Evolutionary conservation across 1,284 basidiomycete genomes (phyloP).

Genomic region (Apiotrichum akiyoshidainum): DNA sequence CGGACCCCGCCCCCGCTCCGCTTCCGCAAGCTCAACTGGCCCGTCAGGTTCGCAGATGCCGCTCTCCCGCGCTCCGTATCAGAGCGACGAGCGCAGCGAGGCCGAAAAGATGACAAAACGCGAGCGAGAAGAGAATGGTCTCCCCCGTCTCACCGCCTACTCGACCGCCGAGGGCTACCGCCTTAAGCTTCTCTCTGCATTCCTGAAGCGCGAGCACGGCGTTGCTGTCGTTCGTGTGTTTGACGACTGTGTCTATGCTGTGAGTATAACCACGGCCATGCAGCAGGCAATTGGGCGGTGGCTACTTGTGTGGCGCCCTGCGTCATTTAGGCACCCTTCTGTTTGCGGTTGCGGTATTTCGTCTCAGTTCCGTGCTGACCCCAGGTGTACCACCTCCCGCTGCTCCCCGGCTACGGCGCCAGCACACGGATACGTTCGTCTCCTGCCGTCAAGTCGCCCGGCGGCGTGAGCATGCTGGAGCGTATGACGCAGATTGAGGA

Average conservation of each 20-base stretch:
- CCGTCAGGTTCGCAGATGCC: background rate
- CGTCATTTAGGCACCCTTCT: no score
- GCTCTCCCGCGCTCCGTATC: background rate
- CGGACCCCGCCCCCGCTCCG: slow-evolving; percentile 15
- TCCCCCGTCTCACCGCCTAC: slow-evolving; percentile 77
- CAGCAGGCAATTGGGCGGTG: no score
- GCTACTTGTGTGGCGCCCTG: no score
- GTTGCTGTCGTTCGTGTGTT: slow-evolving; percentile 77
- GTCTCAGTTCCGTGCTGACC: background rate
- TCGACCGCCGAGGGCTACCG: slow-evolving; percentile 78
- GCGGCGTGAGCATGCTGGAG: slow-evolving; percentile 61
- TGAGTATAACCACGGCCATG: slow-evolving; percentile 54
- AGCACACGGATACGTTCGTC: slow-evolving; percentile 80
- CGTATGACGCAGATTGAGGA: slow-evolving; percentile 83
- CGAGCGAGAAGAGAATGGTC: slow-evolving; percentile 69
- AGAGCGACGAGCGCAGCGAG: slow-evolving; percentile 43
- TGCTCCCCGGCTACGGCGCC: slow-evolving; percentile 85
- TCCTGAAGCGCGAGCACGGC: slow-evolving; percentile 89
- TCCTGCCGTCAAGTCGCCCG: slow-evolving; percentile 60
- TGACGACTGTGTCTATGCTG: slow-evolving; percentile 88
- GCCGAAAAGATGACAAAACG: slow-evolving; percentile 60
- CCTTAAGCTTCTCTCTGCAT: slow-evolving; percentile 71
- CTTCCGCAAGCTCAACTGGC: background rate
- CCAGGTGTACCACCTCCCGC: slow-evolving; percentile 84
- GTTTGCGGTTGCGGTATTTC: background rate